Evolutionary conservation across 2,329 filamentous ascomycete genomes (phyloP).

Genomic region (Fonsecaea erecta): DNA sequence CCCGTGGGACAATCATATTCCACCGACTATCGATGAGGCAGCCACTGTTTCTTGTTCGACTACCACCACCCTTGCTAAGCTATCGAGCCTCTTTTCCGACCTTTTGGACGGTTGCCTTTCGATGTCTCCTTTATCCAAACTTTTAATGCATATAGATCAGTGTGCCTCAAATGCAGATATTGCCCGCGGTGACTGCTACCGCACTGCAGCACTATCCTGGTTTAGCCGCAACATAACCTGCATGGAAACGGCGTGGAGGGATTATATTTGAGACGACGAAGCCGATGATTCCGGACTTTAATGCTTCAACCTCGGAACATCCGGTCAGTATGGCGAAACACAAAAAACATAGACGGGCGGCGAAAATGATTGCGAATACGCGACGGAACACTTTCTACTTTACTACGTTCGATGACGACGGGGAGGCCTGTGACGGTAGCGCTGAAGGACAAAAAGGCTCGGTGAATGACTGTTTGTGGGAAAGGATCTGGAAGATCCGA

Average conservation of each 20-base stretch:
- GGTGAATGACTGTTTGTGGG: slow-evolving; percentile 2
- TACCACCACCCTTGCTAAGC: not conserved
- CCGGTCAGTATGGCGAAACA: not conserved
- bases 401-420: slow-evolving; percentile 4
- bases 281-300: not conserved
- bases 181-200: not conserved
- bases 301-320: not conserved
- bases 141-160: slow-evolving; percentile 25
- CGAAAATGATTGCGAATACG: not conserved
- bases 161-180: not conserved
- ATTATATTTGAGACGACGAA: slow-evolving; percentile 18
- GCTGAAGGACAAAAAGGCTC: slow-evolving; percentile 5
- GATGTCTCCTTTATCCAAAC: slow-evolving; percentile 3
- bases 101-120: slow-evolving; percentile 3
- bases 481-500: not conserved
- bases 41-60: not conserved
- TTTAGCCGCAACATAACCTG: slow-evolving; percentile 9
- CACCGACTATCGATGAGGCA: slow-evolving; percentile 12
- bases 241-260: slow-evolving; percentile 23
- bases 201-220: not conserved
- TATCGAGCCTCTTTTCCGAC: not conserved
- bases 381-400: slow-evolving; percentile 9
- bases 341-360: slow-evolving; percentile 8
- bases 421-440: slow-evolving; percentile 1
- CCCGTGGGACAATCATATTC: not conserved